Evolutionary conservation across 306 rosid species (phyloP).

Genomic region (Astragalus glycyphyllos): DNA sequence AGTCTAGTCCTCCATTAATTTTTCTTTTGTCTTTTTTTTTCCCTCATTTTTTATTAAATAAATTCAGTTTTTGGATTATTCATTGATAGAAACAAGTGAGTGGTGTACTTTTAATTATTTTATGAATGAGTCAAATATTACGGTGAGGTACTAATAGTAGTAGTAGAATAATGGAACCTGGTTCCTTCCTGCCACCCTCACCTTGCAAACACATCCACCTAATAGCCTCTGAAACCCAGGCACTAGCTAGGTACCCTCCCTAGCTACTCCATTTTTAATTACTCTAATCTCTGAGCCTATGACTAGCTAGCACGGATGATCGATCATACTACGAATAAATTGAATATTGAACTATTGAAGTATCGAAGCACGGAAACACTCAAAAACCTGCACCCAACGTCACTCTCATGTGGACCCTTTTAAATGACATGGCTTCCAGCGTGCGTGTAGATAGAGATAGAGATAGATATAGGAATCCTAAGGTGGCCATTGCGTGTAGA

Average conservation of each 20-base stretch:
- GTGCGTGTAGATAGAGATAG: no score
- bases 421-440: slow-evolving; percentile 23
- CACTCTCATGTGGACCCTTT: background rate
- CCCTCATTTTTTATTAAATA: no score
- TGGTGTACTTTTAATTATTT: background rate
- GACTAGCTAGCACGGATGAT: background rate
- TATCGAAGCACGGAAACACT: background rate
- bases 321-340: slow-evolving; percentile 13
- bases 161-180: background rate
- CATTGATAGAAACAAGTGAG: no score
- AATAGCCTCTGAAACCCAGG: slow-evolving; percentile 24
- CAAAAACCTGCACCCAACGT: slow-evolving; percentile 20
- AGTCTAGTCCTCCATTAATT: no score
- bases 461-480: no score
- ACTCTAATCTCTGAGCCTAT: background rate
- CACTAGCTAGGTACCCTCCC: background rate
- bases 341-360: no score
- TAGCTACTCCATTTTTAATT: background rate
- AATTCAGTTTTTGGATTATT: background rate
- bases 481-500: no score
- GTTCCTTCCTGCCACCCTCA: background rate
- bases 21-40: no score
- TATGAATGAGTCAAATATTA: no score
- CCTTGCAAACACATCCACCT: background rate
- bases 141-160: slow-evolving; percentile 8